A percentile compares a stretch with the other conserved stretches of the same genome.
Evolutionary conservation across 2,329 filamentous ascomycete genomes (phyloP).

Genomic region (Ophiostoma sp.): DNA sequence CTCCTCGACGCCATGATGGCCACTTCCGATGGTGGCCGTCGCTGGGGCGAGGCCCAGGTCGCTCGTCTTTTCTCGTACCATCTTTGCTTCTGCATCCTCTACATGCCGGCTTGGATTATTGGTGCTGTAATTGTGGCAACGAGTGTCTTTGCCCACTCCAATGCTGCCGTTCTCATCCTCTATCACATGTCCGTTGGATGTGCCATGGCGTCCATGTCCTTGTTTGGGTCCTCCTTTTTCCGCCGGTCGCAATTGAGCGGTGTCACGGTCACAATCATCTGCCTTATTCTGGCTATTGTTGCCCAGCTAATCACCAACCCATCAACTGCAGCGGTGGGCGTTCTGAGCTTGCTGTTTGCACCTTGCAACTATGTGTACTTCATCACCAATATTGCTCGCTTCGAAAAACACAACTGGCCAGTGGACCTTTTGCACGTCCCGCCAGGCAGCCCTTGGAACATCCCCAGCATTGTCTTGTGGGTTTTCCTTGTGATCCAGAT

Average conservation of each 20-base stretch:
- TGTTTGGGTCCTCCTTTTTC: slow-evolving; percentile 79
- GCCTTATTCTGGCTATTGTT: slow-evolving; percentile 71
- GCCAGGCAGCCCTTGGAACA: slow-evolving; percentile 59
- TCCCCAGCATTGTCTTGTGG: slow-evolving; percentile 73
- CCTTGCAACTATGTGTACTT: slow-evolving; percentile 87
- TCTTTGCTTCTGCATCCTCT: slow-evolving; percentile 72
- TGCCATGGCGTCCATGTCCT: slow-evolving; percentile 70
- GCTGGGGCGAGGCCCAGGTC: slow-evolving; percentile 67
- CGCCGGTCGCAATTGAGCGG: slow-evolving; percentile 82
- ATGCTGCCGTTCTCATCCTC: slow-evolving; percentile 59
- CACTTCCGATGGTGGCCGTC: slow-evolving; percentile 46
- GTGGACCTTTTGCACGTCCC: slow-evolving; percentile 59
- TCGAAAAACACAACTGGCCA: slow-evolving; percentile 56
- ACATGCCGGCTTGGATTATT: slow-evolving; percentile 76
- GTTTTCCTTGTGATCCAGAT: slow-evolving; percentile 73
- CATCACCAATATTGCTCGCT: slow-evolving; percentile 68
- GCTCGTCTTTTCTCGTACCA: slow-evolving; percentile 75
- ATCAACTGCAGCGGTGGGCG: slow-evolving; percentile 57
- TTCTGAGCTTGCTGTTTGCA: slow-evolving; percentile 72
- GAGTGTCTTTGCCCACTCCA: slow-evolving; percentile 62
- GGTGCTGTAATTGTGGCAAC: slow-evolving; percentile 60
- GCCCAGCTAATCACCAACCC: slow-evolving; percentile 67
- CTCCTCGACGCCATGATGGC: slow-evolving; percentile 90
- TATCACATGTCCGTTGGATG: slow-evolving; percentile 74
- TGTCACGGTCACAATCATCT: slow-evolving; percentile 67